Conservation (phyloP, 805 yeast species). For the Kurtzmaniella cleridarum region DNA sequence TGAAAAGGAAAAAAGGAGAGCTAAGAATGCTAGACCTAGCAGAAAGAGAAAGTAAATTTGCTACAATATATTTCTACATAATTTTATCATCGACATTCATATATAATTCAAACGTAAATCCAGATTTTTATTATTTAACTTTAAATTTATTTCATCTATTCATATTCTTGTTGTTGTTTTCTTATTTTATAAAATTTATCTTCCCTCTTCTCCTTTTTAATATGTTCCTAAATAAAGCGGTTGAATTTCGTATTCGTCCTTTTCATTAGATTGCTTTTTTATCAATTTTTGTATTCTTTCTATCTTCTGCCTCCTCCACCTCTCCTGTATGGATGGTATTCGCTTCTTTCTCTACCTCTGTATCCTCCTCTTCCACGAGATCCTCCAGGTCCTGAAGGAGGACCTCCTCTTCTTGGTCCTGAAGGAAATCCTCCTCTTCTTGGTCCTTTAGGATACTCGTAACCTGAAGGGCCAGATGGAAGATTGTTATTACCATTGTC, state of each 20-base stretch:
- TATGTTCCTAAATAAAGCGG: too few species aligned
- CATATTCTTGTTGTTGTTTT: too few species aligned
- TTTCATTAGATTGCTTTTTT: not conserved
- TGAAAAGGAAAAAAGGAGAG: constrained; percentile 62
- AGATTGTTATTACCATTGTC: constrained; percentile 11
- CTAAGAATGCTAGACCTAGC: constrained; percentile 79
- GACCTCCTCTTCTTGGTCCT: constrained; percentile 23
- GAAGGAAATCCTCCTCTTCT: constrained; percentile 37
- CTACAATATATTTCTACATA: constrained; percentile 1
- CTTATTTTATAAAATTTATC: too few species aligned
- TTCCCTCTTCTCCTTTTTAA: too few species aligned
- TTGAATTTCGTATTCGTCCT: too few species aligned
- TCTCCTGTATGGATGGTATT: constrained; percentile 42
- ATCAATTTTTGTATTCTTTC: not conserved
- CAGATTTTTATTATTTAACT: too few species aligned
- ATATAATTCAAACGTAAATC: constrained; percentile 1
- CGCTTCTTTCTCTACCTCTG: constrained; percentile 14
- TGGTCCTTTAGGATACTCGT: constrained; percentile 17
- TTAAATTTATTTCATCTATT: too few species aligned
- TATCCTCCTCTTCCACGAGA: constrained; percentile 19
- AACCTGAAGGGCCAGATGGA: constrained; percentile 9
- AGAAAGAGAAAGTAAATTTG: constrained; percentile 18
- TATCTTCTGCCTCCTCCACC: constrained; percentile 27
- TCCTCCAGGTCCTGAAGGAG: constrained; percentile 25
- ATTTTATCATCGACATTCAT: constrained; percentile 1